Evolutionary conservation across 129 eudicot species (phyloP), one percentile per base, ranked within the genome.

Genomic region (Sambucus nigra): DNA sequence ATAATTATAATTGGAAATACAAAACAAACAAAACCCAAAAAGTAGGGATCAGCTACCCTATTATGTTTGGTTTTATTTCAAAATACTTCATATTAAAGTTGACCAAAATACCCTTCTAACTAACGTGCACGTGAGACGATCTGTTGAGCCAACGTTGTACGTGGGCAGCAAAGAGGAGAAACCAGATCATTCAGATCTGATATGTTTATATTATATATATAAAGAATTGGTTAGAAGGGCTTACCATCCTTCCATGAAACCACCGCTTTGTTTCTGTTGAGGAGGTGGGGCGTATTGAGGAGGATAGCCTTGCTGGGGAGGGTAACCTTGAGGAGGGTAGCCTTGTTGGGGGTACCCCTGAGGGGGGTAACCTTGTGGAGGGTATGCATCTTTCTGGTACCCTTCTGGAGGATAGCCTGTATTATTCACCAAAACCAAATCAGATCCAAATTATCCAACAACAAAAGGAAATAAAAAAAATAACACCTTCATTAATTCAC

Each of bases 321-420:
- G 83, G 27, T 80, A 80, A 0, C 71, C 77, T 2, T 63, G 86
- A 0, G 39, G 80, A 2, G 73, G 86, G 25, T 68, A 63, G 9
- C 75, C 73, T 7, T 28, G 81, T 0, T 73, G 87, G 2, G 87
- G 70, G 13, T 76, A 76, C 1, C 78, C 79, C 11, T 58, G 86
- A 0, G 67, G 70, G 2, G 76, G 94, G 47, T 75, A 75, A 5
- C 76, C 81, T 2, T 56, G 55, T 10, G 81, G 81, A 0, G 91
- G 89, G 39, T 86, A 86, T 8, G 95, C 82, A 38, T 82, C 96
- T 65, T 82, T 87, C 0, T 83, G 68, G 51, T 76, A 79, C 5
- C 82, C 95, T 44, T 75, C 87, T 0, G 87, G 88, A 4, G 94
- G 87, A 73, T 84, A 79, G n/a, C 88, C 87, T 84, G 26, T 18